These are phyloP conservation scores for Oryza glaberrima DNA, from an alignment of 176 grass and related monocot species.

Conservation along the genomic window DNA sequence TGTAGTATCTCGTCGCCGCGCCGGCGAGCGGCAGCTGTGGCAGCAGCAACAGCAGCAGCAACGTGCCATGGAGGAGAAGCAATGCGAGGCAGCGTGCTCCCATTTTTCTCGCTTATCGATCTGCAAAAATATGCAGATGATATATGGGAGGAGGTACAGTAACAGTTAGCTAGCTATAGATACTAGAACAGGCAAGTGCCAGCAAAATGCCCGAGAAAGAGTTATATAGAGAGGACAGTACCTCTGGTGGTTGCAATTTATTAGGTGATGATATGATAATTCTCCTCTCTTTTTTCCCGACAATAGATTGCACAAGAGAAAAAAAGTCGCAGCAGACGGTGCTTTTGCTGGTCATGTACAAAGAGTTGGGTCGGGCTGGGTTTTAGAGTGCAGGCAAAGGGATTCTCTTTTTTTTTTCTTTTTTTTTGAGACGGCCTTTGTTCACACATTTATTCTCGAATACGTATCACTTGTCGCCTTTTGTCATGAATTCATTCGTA, in stretches of 20 bases:
- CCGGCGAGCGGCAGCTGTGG: constrained; percentile 34
- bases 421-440: constrained; percentile 13
- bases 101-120: constrained; percentile 32
- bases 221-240: constrained; percentile 32
- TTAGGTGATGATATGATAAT: constrained; percentile 59
- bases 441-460: background rate
- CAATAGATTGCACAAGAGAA: background rate
- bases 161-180: background rate
- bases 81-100: background rate
- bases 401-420: background rate
- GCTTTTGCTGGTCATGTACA: constrained; percentile 49
- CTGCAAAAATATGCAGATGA: background rate
- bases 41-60: constrained; percentile 8
- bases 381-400: constrained; percentile 89
- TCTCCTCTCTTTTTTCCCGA: background rate
- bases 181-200: background rate
- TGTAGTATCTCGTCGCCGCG: constrained; percentile 57
- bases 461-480: background rate
- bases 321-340: constrained; percentile 17
- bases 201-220: background rate
- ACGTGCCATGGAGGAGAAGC: constrained; percentile 31
- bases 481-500: background rate
- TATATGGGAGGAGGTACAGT: background rate
- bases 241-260: constrained; percentile 38
- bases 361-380: constrained; percentile 70